Percentiles rank a stretch among this genome's conserved stretches.
These are phyloP conservation scores for Agaricus sinodeliciosus DNA, from an alignment of 768 basidiomycete species.

Conservation along the genomic window DNA sequence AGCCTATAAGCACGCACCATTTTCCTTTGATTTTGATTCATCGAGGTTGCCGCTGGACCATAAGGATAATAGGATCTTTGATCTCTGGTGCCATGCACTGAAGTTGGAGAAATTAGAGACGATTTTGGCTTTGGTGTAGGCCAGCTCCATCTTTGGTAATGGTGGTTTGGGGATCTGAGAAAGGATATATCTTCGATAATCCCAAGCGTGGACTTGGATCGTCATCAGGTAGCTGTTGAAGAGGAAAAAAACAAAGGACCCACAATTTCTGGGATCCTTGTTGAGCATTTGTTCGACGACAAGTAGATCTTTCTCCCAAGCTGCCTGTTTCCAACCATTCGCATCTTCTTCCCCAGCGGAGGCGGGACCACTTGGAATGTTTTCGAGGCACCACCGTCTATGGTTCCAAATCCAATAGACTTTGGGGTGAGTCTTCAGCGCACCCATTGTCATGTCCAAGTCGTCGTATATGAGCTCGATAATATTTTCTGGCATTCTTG, in stretches of 20 bases:
- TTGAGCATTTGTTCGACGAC: constrained; percentile 92
- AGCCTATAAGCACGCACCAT: constrained; percentile 43
- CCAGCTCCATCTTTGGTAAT: constrained; percentile 62
- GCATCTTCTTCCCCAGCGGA: constrained; percentile 34
- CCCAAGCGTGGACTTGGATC: constrained; percentile 83
- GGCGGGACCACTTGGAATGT: constrained; percentile 70
- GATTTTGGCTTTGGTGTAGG: constrained; percentile 87
- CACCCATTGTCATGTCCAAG: constrained; percentile 70
- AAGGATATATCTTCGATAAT: constrained; percentile 85
- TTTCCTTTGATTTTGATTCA: constrained; percentile 50
- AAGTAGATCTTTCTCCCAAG: constrained; percentile 82
- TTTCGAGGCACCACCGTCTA: constrained; percentile 88
- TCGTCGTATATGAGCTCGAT: constrained; percentile 67
- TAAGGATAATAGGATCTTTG: constrained; percentile 64
- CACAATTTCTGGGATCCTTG: constrained; percentile 89
- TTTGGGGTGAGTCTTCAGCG: constrained; percentile 84
- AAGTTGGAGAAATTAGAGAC: constrained; percentile 95
- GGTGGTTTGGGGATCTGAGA: constrained; percentile 55
- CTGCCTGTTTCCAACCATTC: constrained; percentile 66
- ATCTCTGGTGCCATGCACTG: constrained; percentile 97
- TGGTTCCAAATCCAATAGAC: constrained; percentile 99
- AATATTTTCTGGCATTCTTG: constrained; percentile 42
- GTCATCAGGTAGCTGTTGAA: background rate
- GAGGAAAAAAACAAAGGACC: constrained; percentile 20
- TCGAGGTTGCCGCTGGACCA: constrained; percentile 57